Conservation (phyloP, 2,329 filamentous ascomycete genomes). For the Colletotrichum lentis region DNA sequence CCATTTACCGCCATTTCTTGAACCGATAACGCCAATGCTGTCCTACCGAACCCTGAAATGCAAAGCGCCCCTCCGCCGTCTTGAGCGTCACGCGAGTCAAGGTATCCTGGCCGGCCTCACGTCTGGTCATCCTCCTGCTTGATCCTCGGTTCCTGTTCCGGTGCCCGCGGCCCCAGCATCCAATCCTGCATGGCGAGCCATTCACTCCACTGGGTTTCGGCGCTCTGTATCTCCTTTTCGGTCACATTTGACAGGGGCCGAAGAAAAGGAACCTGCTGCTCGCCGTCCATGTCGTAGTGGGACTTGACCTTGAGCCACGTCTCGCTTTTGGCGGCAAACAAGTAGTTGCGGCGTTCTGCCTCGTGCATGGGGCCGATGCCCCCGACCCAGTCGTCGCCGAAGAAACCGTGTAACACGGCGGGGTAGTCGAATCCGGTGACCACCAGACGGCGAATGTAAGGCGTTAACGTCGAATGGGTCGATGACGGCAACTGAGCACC, state of each 20-base stretch:
- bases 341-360: slow-evolving; percentile 89
- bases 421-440: slow-evolving; percentile 91
- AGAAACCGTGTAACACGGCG: slow-evolving; percentile 91
- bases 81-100: not conserved
- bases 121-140: slow-evolving; percentile 31
- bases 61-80: not conserved
- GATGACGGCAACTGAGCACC: slow-evolving; percentile 42
- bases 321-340: slow-evolving; percentile 93
- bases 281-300: slow-evolving; percentile 85
- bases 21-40: slow-evolving; percentile 23
- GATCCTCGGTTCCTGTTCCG: slow-evolving; percentile 44
- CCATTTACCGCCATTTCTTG: slow-evolving; percentile 13
- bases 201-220: slow-evolving; percentile 88
- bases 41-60: slow-evolving; percentile 14
- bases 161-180: slow-evolving; percentile 90
- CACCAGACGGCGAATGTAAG: slow-evolving; percentile 89
- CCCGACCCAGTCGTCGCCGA: slow-evolving; percentile 88
- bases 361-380: slow-evolving; percentile 87
- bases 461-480: slow-evolving; percentile 73
- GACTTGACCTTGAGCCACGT: slow-evolving; percentile 89
- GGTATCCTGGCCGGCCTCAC: not conserved
- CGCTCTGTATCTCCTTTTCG: slow-evolving; percentile 81
- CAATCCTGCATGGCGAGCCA: slow-evolving; percentile 98
- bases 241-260: slow-evolving; percentile 79
- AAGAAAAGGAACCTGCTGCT: slow-evolving; percentile 88